These are phyloP conservation scores for Millerozyma acaciae DNA, from an alignment of 805 yeast species.

Conservation along the genomic window DNA sequence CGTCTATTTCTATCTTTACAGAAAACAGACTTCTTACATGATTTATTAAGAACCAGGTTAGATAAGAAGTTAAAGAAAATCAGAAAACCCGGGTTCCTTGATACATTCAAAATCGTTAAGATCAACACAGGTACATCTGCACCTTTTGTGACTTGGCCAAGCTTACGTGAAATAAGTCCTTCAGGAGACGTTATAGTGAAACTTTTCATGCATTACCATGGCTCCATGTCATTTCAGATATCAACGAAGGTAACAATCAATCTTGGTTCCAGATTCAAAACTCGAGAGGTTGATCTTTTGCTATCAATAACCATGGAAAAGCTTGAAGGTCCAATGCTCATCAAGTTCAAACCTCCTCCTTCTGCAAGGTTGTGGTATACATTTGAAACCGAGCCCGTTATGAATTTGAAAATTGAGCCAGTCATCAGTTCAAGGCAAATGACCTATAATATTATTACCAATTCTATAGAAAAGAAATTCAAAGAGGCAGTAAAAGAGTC, in stretches of 20 bases:
- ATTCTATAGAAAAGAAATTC: constrained; percentile 71
- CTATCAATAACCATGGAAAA: constrained; percentile 64
- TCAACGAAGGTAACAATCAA: constrained; percentile 77
- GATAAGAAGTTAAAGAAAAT: constrained; percentile 72
- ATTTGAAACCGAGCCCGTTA: constrained; percentile 71
- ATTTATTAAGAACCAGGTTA: constrained; percentile 54
- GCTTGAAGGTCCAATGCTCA: constrained; percentile 67
- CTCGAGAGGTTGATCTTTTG: constrained; percentile 71
- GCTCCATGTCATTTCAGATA: constrained; percentile 70
- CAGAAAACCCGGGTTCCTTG: constrained; percentile 83
- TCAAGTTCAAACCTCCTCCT: constrained; percentile 84
- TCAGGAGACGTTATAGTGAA: constrained; percentile 72
- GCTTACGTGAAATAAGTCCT: constrained; percentile 63
- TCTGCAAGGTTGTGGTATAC: constrained; percentile 88
- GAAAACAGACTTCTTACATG: constrained; percentile 62
- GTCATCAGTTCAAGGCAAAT: constrained; percentile 82
- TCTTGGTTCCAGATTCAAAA: constrained; percentile 70
- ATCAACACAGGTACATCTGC: constrained; percentile 76
- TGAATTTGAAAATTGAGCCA: constrained; percentile 80
- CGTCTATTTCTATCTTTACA: constrained; percentile 75
- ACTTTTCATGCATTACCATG: constrained; percentile 63
- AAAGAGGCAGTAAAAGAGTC: constrained; percentile 76
- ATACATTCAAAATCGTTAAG: constrained; percentile 70
- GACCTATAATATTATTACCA: constrained; percentile 74
- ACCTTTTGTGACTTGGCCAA: constrained; percentile 75